Conservation (phyloP, 2,329 filamentous ascomycete genomes). For the Nannizziopsis arthrosporioides region DNA sequence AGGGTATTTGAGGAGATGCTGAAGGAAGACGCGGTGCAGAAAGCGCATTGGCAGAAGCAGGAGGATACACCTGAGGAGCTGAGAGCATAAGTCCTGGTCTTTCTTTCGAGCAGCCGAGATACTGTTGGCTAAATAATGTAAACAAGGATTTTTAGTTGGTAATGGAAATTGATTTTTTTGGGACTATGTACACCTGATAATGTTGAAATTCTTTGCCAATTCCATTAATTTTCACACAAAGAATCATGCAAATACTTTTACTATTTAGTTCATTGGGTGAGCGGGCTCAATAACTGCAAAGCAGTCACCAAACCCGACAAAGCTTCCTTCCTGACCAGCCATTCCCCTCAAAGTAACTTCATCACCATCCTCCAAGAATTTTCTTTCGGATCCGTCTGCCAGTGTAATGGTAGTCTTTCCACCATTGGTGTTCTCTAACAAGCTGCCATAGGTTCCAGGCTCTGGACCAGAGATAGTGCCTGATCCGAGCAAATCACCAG, state of each 20-base stretch:
- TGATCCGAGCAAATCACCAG: slow-evolving; percentile 64
- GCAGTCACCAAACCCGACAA: slow-evolving; percentile 62
- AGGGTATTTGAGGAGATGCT: slow-evolving; percentile 39
- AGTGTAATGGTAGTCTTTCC: slow-evolving; percentile 55
- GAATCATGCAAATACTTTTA: not conserved
- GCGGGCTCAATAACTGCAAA: slow-evolving; percentile 12
- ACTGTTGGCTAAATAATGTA: not conserved
- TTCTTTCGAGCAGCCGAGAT: not conserved
- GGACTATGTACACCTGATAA: not conserved
- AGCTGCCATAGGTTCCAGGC: slow-evolving; percentile 50
- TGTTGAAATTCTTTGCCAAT: not conserved
- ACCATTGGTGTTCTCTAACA: slow-evolving; percentile 60
- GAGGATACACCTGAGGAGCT: slow-evolving; percentile 43
- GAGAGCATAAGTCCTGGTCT: slow-evolving; percentile 17
- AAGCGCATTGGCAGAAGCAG: slow-evolving; percentile 45
- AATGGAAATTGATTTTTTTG: not conserved
- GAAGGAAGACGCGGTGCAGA: slow-evolving; percentile 40
- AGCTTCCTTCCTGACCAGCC: slow-evolving; percentile 52
- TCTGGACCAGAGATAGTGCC: slow-evolving; percentile 63
- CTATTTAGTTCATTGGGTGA: slow-evolving; percentile 9
- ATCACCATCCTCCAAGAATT: slow-evolving; percentile 65
- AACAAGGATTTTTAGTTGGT: not conserved
- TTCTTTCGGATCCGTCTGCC: slow-evolving; percentile 53
- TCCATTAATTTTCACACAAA: not conserved
- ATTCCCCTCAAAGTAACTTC: slow-evolving; percentile 54